Conservation (phyloP, 352 stramenopile species). For the Pythium sp. region DNA sequence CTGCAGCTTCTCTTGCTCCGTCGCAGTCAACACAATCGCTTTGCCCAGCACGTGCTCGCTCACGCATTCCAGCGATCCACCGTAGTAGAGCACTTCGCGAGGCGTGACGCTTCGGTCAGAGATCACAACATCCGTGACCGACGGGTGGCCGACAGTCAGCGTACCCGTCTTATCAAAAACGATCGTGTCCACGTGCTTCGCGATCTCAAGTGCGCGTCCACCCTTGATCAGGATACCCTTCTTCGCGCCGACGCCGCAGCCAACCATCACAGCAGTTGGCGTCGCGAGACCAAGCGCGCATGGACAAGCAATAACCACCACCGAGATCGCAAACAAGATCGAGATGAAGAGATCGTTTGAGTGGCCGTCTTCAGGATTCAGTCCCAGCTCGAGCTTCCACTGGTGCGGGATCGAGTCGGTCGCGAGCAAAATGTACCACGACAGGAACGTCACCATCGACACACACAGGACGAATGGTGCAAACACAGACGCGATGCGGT, state of each 20-base stretch:
- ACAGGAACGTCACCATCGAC: slow-evolving; percentile 59
- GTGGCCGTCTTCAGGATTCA: slow-evolving; percentile 48
- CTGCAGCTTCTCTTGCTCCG: slow-evolving; percentile 71
- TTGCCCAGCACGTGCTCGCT: slow-evolving; percentile 87
- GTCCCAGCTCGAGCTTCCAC: slow-evolving; percentile 48
- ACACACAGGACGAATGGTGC: slow-evolving; percentile 62
- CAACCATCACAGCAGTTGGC: slow-evolving; percentile 87
- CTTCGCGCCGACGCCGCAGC: slow-evolving; percentile 82
- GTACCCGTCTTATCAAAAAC: slow-evolving; percentile 95
- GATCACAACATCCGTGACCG: slow-evolving; percentile 75
- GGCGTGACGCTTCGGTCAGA: slow-evolving; percentile 58
- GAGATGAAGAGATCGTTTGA: slow-evolving; percentile 69
- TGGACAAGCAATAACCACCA: slow-evolving; percentile 87
- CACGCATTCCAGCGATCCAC: slow-evolving; percentile 72
- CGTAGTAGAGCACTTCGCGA: slow-evolving; percentile 77
- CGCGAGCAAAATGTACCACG: slow-evolving; percentile 50
- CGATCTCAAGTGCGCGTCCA: slow-evolving; percentile 72
- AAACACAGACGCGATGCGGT: slow-evolving; percentile 63
- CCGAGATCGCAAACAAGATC: slow-evolving; percentile 84
- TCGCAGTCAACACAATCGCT: slow-evolving; percentile 75
- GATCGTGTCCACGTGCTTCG: slow-evolving; percentile 81
- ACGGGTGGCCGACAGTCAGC: slow-evolving; percentile 82
- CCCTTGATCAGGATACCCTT: slow-evolving; percentile 90
- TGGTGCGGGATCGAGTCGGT: slow-evolving; percentile 47
- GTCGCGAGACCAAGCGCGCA: slow-evolving; percentile 83